phyloP scores from a whole-genome alignment of 1,284 basidiomycete species.

The Leccinum huronense region DNA sequence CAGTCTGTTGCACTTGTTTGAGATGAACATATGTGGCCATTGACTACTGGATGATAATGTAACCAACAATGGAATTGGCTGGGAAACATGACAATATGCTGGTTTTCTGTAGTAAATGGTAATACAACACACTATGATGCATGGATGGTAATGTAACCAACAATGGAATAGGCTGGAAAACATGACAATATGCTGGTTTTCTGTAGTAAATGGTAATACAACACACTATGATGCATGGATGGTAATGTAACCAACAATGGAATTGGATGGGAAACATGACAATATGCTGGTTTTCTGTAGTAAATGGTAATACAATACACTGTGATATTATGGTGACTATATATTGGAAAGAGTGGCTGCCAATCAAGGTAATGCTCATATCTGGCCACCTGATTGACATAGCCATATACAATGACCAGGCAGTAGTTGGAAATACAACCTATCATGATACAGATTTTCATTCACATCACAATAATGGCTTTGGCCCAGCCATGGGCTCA shows the following conservation, averaged over 20 bases:
- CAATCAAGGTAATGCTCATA: too few relatives aligned
- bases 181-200: too few relatives aligned
- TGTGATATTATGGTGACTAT: too few relatives aligned
- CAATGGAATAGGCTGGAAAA: too few relatives aligned
- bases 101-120: neutral
- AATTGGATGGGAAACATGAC: neutral
- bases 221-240: too few relatives aligned
- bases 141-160: neutral
- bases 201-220: too few relatives aligned
- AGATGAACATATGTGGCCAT: neutral
- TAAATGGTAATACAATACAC: neutral
- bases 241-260: too few relatives aligned
- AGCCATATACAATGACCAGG: neutral
- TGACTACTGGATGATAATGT: neutral
- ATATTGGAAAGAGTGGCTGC: too few relatives aligned
- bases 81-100: neutral
- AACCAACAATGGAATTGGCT: neutral
- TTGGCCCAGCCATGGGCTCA: neutral
- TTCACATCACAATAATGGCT: neutral
- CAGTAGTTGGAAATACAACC: neutral
- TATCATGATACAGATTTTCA: neutral
- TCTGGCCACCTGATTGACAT: neutral
- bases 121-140: neutral
- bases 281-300: neutral
- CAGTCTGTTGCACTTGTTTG: neutral